Base-by-base conservation (phyloP, 768 basidiomycete species). In the Lentinula edodes region DNA sequence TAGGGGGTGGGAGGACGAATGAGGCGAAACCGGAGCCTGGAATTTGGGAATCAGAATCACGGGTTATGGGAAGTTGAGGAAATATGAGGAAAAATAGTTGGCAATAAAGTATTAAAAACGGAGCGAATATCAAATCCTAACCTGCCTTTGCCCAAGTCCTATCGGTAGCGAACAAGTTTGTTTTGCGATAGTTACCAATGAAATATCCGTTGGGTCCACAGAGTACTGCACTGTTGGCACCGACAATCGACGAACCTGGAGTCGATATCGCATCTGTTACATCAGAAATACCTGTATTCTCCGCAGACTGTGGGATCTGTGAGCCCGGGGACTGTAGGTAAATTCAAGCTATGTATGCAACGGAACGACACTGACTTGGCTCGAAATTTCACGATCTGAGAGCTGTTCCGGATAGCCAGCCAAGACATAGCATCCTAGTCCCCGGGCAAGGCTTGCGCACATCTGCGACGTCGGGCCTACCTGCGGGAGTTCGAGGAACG, bases 71-170 rank as follows among this genome's bases (percentile, higher is more conserved):
- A 23, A 23, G 23, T 23, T 23, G 23, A 23, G 23, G 23, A 23
- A 23, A 23, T 23, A 23, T 23, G 23, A 23, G 23, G 23, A 23
- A 23, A 23, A 23, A 23, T 23, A 28, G 28, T 28, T 28, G 3
- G 28, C 28, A 28, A 28, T 3, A 28, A 2, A 28, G 28, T 28
- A 28, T 28, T 28, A 4, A 28, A 4, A 28, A 28, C 3, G 28
- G 28, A 28, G 23, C 23, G 23, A 23, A 23, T 4, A 28, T 28
- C 28, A 28, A 28, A 0, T 9, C 70, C 82, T 43, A 63, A 90
- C 92, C 93, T 59, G 90, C 78, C 63, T 83, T 83, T 0, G 93
- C 93, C 95, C 95, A 97, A 0, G 85, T 80, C 68, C 79, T 78
- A 68, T 97, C 95, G 0, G 85, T 87, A 55, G 81, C 74, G 69